Base-by-base conservation (phyloP, 2,329 filamentous ascomycete genomes). In the Trichoderma brevicompactum region DNA sequence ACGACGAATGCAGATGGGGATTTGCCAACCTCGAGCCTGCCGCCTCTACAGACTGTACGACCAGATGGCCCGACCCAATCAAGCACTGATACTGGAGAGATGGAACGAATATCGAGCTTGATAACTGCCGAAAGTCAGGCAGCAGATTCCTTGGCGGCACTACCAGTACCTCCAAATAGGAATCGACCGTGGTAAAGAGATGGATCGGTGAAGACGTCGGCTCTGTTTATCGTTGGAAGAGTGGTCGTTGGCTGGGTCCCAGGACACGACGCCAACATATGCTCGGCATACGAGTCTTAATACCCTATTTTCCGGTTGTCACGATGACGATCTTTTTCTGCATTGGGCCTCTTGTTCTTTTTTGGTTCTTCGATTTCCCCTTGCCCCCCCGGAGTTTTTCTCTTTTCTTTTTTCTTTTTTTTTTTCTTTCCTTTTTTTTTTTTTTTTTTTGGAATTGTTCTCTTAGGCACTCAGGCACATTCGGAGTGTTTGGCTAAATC, bases 161-260 rank as follows among this genome's bases (percentile, higher is more conserved):
- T 28, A 7, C 40, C 48, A 7, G 9, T 34, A 7, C 3, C 23
- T 8, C 58, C 50, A n/a, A 66, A 32, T 50, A 54, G 64, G 19
- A 56, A 56, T 28, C 59, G 64, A 17, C 64, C 64, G 6, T 66
- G 64, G 64, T 66, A 19, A 48, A 23, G 38, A n/a, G 19, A 19
- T n/a, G 10, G n/a, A 36, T 61, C 12, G 10, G n/a, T 23, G 34
- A 49, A 12, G 17, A n/a, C 5, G 19, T 34, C 17, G 34, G 9
- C 46, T 49, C 19, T 15, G 23, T n/a, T 49, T 49, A 3, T 15
- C 46, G 19, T 49, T 49, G 1, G 41, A 7, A 38, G 36, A 38
- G 36, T 38, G 36, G 36, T 38, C 36, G 36, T 38, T 38, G 36
- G 36, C 36, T 10, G 7, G 36, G 2, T 38, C 2, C n/a, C n/a